phyloP scores from a whole-genome alignment of 2,329 filamentous ascomycete species.

The Ambrosiella cleistominuta region DNA sequence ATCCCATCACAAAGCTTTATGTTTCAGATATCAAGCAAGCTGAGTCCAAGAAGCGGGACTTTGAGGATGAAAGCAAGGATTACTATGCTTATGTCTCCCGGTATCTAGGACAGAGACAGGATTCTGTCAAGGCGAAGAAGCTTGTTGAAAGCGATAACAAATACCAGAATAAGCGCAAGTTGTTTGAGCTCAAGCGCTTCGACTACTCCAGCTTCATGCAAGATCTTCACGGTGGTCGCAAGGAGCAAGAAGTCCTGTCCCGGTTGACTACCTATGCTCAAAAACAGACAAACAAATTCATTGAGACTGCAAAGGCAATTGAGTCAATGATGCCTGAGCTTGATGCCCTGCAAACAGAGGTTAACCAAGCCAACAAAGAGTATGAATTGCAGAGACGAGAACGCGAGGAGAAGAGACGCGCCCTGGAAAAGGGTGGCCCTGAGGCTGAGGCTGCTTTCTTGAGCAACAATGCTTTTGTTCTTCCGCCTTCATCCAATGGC shows the following conservation, averaged over 20 bases:
- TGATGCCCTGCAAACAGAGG: slow-evolving; percentile 72
- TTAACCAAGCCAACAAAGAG: slow-evolving; percentile 88
- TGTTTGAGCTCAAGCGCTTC: slow-evolving; percentile 93
- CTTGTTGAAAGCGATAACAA: slow-evolving; percentile 87
- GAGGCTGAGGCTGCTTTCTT: slow-evolving; percentile 2
- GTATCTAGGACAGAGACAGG: slow-evolving; percentile 90
- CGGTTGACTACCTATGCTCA: slow-evolving; percentile 90
- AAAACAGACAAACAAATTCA: slow-evolving; percentile 67
- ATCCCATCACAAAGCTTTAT: slow-evolving; percentile 81
- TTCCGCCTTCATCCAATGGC: slow-evolving; percentile 31
- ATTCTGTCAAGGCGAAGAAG: slow-evolving; percentile 95
- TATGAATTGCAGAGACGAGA: slow-evolving; percentile 92
- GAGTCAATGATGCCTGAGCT: slow-evolving; percentile 75
- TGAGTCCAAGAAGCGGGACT: slow-evolving; percentile 90
- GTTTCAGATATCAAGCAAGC: slow-evolving; percentile 95
- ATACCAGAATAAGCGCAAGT: slow-evolving; percentile 82
- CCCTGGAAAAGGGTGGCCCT: slow-evolving; percentile 58
- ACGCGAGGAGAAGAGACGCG: slow-evolving; percentile 79
- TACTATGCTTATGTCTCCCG: slow-evolving; percentile 91
- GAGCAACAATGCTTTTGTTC: slow-evolving; percentile 37
- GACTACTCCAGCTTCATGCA: slow-evolving; percentile 99
- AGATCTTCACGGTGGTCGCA: slow-evolving; percentile 94
- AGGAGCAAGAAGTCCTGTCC: slow-evolving; percentile 91
- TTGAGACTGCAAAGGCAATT: slow-evolving; percentile 70
- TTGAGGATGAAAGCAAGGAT: slow-evolving; percentile 96